Evolutionary conservation across 345 rosid species (phyloP).

Genomic region (Eucalyptus pauciflora): DNA sequence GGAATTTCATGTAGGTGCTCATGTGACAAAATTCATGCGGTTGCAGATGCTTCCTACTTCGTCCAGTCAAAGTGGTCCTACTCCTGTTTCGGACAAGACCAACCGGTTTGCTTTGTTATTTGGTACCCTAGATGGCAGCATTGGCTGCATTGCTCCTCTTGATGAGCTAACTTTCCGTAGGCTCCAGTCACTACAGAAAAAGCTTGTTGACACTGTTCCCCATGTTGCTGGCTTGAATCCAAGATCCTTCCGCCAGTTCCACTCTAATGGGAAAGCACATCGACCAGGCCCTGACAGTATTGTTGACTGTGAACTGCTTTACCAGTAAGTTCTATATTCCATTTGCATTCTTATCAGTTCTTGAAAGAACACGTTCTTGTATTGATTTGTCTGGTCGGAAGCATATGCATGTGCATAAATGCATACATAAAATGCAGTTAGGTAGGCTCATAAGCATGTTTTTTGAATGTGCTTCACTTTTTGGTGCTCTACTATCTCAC

Average conservation of each 20-base stretch:
- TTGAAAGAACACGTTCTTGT: background rate
- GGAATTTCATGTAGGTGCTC: constrained; percentile 91
- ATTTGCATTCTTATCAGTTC: background rate
- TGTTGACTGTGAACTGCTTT: constrained; percentile 86
- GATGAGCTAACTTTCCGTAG: constrained; percentile 91
- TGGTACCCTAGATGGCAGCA: constrained; percentile 90
- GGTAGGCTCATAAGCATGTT: background rate
- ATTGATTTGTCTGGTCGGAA: background rate
- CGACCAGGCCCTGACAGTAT: constrained; percentile 95
- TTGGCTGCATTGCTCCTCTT: constrained; percentile 92
- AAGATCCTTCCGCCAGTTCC: constrained; percentile 83
- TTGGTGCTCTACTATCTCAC: background rate
- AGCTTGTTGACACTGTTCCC: constrained; percentile 84
- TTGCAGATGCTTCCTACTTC: constrained; percentile 75
- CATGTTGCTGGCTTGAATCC: constrained; percentile 96
- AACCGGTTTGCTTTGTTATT: constrained; percentile 82
- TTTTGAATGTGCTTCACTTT: background rate
- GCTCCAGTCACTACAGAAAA: constrained; percentile 83
- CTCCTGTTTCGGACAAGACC: constrained; percentile 66
- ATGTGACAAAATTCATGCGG: constrained; percentile 81
- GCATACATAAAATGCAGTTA: background rate
- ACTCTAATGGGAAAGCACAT: constrained; percentile 70
- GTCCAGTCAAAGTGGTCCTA: constrained; percentile 32
- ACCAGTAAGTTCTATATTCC: constrained; percentile 58
- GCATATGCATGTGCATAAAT: background rate